Percentiles rank a stretch among this genome's conserved stretches.
Conservation (phyloP, 169 alveolate genomes). For the Eimeria acervulina region DNA sequence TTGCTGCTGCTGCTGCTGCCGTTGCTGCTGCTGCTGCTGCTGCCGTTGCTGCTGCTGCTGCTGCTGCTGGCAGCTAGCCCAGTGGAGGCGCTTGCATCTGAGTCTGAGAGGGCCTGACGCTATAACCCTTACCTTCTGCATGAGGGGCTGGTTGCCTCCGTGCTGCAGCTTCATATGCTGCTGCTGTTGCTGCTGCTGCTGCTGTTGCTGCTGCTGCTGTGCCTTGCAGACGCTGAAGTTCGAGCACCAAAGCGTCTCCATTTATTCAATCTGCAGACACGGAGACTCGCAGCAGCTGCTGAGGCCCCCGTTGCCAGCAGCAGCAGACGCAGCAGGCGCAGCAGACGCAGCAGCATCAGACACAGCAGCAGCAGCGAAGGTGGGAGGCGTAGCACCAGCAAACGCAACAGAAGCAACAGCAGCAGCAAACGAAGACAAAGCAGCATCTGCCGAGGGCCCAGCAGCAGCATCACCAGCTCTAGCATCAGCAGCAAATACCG, state of each 20-base stretch:
- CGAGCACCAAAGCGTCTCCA: neutral
- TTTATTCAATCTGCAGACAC: neutral
- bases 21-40: slow-evolving; percentile 5
- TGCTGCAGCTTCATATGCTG: neutral
- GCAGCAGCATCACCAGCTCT: neutral
- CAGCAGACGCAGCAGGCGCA: neutral
- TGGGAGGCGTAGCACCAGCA: neutral
- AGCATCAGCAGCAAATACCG: neutral
- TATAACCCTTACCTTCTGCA: neutral
- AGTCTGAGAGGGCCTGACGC: neutral
- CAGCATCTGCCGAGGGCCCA: neutral
- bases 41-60: neutral
- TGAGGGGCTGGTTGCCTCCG: neutral
- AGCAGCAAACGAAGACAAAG: neutral
- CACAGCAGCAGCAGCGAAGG: neutral
- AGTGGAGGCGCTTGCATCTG: neutral
- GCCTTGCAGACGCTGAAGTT: neutral
- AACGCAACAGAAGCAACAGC: neutral
- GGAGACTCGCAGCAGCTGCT: slow-evolving; percentile 29
- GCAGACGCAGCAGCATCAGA: neutral
- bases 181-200: slow-evolving; percentile 1
- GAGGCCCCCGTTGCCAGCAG: neutral
- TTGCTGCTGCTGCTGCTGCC: slow-evolving; percentile 1
- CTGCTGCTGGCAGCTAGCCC: neutral
- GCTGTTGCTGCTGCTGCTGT: neutral